Evolutionary conservation across 2,329 filamentous ascomycete species (phyloP), one percentile per base, ranked within the genome.

Genomic region (Aspergillus pseudotamarii): DNA sequence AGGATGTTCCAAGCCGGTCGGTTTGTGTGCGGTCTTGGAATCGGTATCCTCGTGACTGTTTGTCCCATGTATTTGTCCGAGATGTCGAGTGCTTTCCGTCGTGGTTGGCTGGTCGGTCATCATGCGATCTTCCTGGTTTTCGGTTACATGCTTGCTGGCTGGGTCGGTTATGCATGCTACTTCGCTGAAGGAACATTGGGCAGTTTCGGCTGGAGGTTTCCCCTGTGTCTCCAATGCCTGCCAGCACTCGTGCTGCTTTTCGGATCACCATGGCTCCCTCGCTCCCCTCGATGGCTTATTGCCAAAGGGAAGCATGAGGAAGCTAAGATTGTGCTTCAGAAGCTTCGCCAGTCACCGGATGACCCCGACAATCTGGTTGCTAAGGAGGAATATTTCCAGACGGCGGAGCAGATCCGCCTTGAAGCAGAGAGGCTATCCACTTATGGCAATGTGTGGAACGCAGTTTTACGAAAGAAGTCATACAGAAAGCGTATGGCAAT

Each of bases 401-500:
- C 79, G 8, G 78, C 79, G 60, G 77, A 83, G 66, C 82, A 84
- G 65, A 75, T 83, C 14, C 72, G 71, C 9, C 75, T 83, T 0
- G 81, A 83, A 62, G 75, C 76, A 0, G 73, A 76, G 60, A 80
- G 80, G 65, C 73, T 84, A 28, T 72, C 76, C 32, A 70, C 71
- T 0, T 75, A 78, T 9, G 78, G 79, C n/a, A 79, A 70, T 1
- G 76, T 79, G 0, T 83, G 81, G 81, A 79, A 71, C 43, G 82
- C 82, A 0, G 76, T 83, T 0, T n/a, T 82, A 26, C 79, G 78
- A 68, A 83, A 81, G 69, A 78, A 76, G 62, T 81, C 81, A 10
- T 83, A 84, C 64, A 75, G 83, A 21, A 85, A 83, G 73, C 75
- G 83, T 0, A 83, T 85, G 81, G 75, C 79, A 1, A 82, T 85